Conservation (phyloP, 2,329 filamentous ascomycete species). For the Colletotrichum sp. region DNA sequence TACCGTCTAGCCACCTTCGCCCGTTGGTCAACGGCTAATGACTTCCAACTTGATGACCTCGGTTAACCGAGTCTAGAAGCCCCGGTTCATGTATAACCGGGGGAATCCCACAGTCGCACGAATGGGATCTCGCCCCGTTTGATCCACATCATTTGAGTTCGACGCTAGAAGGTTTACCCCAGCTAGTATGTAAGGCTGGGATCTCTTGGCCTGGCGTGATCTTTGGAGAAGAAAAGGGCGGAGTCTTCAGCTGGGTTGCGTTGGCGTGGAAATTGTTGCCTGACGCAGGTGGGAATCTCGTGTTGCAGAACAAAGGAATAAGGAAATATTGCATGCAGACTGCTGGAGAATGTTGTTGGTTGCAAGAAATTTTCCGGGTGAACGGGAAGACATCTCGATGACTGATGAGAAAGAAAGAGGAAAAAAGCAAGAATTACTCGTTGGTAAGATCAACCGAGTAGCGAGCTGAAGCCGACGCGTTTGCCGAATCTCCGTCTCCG, state of each 20-base stretch:
- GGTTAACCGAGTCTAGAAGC: neutral
- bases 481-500: neutral
- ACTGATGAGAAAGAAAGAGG: neutral
- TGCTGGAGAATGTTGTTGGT: neutral
- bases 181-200: neutral
- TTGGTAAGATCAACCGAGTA: neutral
- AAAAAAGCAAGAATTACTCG: neutral
- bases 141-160: neutral
- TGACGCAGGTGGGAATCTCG: neutral
- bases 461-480: neutral
- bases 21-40: neutral
- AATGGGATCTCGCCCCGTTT: constrained; percentile 3
- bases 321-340: neutral
- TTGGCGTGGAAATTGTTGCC: neutral
- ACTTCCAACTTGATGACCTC: neutral
- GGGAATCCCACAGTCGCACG: neutral
- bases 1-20: neutral
- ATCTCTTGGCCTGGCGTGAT: neutral
- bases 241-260: neutral
- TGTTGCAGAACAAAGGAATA: neutral
- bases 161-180: neutral
- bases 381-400: neutral
- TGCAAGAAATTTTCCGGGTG: neutral
- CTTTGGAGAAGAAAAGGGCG: neutral
- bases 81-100: neutral